Base-by-base conservation (phyloP, 495 filamentous ascomycete genomes). In the Daldinia vernicosa region DNA sequence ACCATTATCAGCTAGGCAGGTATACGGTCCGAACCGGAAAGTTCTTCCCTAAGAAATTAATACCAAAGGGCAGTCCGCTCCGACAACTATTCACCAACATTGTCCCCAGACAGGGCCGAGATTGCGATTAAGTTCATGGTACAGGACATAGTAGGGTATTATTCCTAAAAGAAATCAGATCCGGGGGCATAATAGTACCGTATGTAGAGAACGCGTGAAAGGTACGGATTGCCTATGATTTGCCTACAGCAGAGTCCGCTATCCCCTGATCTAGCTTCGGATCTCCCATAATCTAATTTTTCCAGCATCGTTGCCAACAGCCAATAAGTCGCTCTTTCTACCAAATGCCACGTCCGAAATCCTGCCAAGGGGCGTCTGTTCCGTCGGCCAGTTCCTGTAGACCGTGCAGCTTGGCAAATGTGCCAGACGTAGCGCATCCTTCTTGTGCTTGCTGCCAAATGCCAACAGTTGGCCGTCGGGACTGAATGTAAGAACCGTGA, bases 311-410 rank as follows among this genome's bases (percentile, higher is more conserved):
- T 95, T 97, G 27, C 86, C 95, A 24, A 97, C 90, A 6, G 92
- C 92, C 60, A 98, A 74, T 71, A 94, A 82, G 72, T 91, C 87
- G 32, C 88, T 90, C 57, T 82, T 80, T 6, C 87, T 87, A n/a
- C 85, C 88, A 72, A 94, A 93, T 19, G 92, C 91, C 51, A 97
- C 88, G 1, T 89, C 86, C 3, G 91, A 92, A 58, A 98, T 89
- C 33, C 93, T 85, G 0, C 96, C 96, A 65, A 99, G 76, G 9
- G 96, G 95, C 60, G 95, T 99, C 77, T 89, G 88, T 40, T 87
- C 86, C 43, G 95, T 99, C 22, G 95, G 95, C 95, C 95, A 99
- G 80, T 99, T 98, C 74, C 88, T 88, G 84, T 95, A 99, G 15
- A 98, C 93, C 2, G 93, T 96, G 77, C 93, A 97, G 65, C 87